Conservation (phyloP, 208 protist species). For the Acanthamoeba healyi region DNA sequence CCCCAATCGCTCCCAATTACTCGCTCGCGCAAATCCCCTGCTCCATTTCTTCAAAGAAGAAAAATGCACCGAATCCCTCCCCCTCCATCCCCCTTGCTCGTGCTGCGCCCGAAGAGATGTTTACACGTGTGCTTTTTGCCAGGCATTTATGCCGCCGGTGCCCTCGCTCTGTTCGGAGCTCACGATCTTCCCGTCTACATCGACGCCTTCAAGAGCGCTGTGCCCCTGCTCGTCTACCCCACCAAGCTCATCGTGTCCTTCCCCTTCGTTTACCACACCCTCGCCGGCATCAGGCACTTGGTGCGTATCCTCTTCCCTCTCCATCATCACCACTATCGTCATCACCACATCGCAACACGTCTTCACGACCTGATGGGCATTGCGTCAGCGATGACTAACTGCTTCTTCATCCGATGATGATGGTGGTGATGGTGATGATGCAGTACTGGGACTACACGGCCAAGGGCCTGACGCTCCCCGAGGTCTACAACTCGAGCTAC, state of each 20-base stretch:
- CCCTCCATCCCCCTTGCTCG: too few relatives aligned
- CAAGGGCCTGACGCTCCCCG: conserved; percentile 66
- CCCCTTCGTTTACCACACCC: conserved; percentile 76
- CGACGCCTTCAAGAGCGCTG: conserved; percentile 44
- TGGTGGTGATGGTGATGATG: too few relatives aligned
- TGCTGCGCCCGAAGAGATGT: too few relatives aligned
- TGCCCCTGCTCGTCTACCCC: conserved; percentile 37
- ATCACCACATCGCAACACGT: not conserved
- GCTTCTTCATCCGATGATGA: not conserved
- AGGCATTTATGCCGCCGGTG: conserved; percentile 57
- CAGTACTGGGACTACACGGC: conserved; percentile 76
- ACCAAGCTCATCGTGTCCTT: conserved; percentile 74
- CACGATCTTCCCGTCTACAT: conserved; percentile 70
- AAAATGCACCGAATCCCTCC: too few relatives aligned
- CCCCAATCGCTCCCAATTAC: too few relatives aligned
- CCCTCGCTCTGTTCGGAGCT: conserved; percentile 56
- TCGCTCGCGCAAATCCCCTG: too few relatives aligned
- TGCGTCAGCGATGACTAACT: too few relatives aligned
- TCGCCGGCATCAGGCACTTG: conserved; percentile 80
- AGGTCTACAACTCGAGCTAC: conserved; percentile 18
- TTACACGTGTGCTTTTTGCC: too few relatives aligned
- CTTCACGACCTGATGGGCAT: not conserved
- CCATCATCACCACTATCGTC: not conserved
- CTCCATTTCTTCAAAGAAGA: too few relatives aligned
- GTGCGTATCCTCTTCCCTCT: conserved; percentile 42